Percentiles rank a stretch among this genome's conserved stretches.
Conservation (phyloP, 1,284 basidiomycete genomes). For the Tilletiopsis washingtonensis region DNA sequence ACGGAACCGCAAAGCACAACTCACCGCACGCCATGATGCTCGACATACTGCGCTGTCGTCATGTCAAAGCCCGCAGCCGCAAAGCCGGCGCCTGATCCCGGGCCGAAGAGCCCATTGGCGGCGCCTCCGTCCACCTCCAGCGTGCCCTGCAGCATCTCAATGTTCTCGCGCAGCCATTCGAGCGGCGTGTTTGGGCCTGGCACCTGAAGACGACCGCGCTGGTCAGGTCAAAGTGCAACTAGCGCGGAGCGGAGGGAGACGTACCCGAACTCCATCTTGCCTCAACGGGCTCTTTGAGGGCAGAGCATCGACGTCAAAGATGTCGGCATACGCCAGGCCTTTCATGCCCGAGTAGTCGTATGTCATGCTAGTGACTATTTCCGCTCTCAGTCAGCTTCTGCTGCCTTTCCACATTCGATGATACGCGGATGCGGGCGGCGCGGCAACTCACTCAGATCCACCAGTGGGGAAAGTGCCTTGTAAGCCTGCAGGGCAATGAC, state of each 20-base stretch:
- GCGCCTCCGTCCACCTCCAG: background rate
- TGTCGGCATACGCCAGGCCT: constrained; percentile 4
- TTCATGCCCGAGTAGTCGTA: constrained; percentile 22
- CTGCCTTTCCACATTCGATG: too few species aligned
- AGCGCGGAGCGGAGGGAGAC: too few species aligned
- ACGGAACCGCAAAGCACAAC: background rate
- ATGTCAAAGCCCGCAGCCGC: background rate
- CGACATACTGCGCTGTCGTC: background rate
- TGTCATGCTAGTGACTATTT: constrained; percentile 28
- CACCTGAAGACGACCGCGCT: constrained; percentile 13
- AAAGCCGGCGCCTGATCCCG: too few species aligned
- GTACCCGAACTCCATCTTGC: background rate
- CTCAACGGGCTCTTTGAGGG: background rate
- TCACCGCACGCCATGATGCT: background rate
- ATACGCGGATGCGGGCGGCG: too few species aligned
- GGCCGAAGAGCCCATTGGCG: too few species aligned
- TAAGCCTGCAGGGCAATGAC: constrained; percentile 18
- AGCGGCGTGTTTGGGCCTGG: constrained; percentile 24
- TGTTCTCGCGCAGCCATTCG: constrained; percentile 17
- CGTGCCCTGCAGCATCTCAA: constrained; percentile 4
- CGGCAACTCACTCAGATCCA: too few species aligned
- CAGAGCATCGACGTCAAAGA: background rate
- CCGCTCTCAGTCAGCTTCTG: too few species aligned
- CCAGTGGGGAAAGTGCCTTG: constrained; percentile 14
- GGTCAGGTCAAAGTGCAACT: background rate